Conservation (phyloP, 2,329 filamentous ascomycete genomes). For the Tolypocladium pustulatum region DNA sequence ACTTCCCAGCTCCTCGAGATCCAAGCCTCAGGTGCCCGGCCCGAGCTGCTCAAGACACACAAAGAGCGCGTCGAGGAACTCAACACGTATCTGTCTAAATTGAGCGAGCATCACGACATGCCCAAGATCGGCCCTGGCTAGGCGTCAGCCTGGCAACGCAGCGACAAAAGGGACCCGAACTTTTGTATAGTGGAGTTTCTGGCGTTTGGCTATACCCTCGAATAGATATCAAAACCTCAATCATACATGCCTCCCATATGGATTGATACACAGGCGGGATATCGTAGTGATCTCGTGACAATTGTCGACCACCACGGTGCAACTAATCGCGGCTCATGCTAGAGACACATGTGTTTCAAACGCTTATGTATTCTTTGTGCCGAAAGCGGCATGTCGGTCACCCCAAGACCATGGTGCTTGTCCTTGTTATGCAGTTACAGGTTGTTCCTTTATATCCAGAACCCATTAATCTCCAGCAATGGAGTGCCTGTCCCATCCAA, state of each 20-base stretch:
- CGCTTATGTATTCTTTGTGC: neutral
- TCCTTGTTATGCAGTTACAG: neutral
- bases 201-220: conserved; percentile 16
- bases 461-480: neutral
- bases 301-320: neutral
- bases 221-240: neutral
- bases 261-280: neutral
- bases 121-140: conserved; percentile 54
- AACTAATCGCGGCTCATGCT: neutral
- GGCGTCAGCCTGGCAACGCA: conserved; percentile 1
- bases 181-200: conserved; percentile 10
- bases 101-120: conserved; percentile 99
- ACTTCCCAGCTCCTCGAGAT: conserved; percentile 64
- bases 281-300: neutral
- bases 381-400: neutral
- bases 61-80: conserved; percentile 94
- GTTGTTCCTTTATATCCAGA: neutral
- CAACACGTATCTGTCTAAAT: conserved; percentile 81
- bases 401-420: neutral
- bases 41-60: conserved; percentile 88
- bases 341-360: neutral
- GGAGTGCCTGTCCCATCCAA: neutral
- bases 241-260: neutral
- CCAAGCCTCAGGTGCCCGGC: conserved; percentile 42
- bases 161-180: neutral